Evolutionary conservation across 2,329 filamentous ascomycete species (phyloP), one percentile per base, ranked within the genome.

Genomic region (Akanthomyces lecanii): DNA sequence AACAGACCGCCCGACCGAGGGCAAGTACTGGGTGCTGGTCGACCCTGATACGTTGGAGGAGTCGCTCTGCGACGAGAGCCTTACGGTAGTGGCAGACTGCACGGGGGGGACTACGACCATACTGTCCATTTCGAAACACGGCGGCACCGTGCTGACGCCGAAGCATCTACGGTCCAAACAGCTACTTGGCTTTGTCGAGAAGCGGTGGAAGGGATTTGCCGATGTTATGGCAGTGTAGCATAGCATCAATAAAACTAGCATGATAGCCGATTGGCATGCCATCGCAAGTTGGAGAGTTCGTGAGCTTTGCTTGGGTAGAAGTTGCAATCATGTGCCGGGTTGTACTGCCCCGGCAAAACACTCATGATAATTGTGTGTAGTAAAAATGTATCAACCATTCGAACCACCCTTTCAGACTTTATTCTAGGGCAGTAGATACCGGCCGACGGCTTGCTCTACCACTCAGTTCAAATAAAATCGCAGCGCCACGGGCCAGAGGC

Each of bases 1-100:
- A 71, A 79, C 79, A 33, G 76, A 79, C 63, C 75, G 72, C 67
- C 76, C 74, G 54, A 71, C 73, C 2, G 74, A 76, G 68, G 81
- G 76, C 67, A 82, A 79, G 70, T 82, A 80, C 71, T 96, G 92
- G 91, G 79, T 97, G 3, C 76, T 99, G 63, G 85, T 90, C 7
- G 95, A 99, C 77, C 92, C 92, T 2, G 95, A 99, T 77, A 85
- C 87, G 25, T 89, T 96, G 68, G 95, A 99, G 78, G 95, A 98
- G 78, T 85, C 84, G 10, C 77, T 96, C 50, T 96, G 92, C 72
- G 82, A 87, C 65, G 95, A 99, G 80, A 83, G 77, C n/a, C 79
- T 95, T n/a, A 93, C 88, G 3, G 78, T 97, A 40, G 87, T 95
- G 55, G 85, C 97, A n/a, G 89, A 94, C 72, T 79, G 78, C 64